phyloP scores from a whole-genome alignment of 345 rosid species.

The Diplotaxis tenuifolia region DNA sequence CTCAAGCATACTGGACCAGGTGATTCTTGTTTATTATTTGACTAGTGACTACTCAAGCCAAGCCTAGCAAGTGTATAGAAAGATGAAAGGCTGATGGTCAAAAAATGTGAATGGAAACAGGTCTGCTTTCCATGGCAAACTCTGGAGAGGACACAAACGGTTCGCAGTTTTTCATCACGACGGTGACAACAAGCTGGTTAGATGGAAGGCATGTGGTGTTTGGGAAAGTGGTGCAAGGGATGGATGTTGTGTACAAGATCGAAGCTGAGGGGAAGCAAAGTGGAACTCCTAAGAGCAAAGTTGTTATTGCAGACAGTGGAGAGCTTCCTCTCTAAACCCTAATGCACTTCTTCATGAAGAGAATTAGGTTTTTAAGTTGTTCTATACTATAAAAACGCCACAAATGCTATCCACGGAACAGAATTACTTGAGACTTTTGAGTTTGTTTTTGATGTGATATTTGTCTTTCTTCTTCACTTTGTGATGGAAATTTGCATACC shows the following conservation, averaged over 20 bases:
- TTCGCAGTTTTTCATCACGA: constrained; percentile 42
- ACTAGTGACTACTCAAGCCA: too few relatives aligned
- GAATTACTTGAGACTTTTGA: too few relatives aligned
- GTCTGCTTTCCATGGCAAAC: constrained; percentile 88
- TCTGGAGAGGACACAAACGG: constrained; percentile 93
- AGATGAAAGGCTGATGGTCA: neutral
- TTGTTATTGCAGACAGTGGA: constrained; percentile 84
- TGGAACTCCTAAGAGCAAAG: constrained; percentile 46
- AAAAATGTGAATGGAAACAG: constrained; percentile 34
- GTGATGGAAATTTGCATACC: constrained; percentile 27
- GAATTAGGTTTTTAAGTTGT: constrained; percentile 4
- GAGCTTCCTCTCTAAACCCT: constrained; percentile 65
- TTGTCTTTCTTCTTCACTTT: constrained; percentile 19
- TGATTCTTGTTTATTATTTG: constrained; percentile 19
- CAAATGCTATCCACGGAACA: neutral
- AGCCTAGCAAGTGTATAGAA: neutral
- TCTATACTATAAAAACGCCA: neutral
- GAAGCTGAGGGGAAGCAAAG: constrained; percentile 88
- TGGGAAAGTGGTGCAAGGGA: constrained; percentile 93
- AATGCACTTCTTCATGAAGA: constrained; percentile 5
- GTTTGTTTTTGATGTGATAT: neutral
- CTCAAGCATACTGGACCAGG: constrained; percentile 96
- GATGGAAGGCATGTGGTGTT: constrained; percentile 95
- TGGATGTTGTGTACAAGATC: constrained; percentile 89
- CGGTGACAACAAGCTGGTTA: constrained; percentile 32